Base-by-base conservation (phyloP, 1,139 yeast genomes). In the Yamadazyma trypodendri region DNA sequence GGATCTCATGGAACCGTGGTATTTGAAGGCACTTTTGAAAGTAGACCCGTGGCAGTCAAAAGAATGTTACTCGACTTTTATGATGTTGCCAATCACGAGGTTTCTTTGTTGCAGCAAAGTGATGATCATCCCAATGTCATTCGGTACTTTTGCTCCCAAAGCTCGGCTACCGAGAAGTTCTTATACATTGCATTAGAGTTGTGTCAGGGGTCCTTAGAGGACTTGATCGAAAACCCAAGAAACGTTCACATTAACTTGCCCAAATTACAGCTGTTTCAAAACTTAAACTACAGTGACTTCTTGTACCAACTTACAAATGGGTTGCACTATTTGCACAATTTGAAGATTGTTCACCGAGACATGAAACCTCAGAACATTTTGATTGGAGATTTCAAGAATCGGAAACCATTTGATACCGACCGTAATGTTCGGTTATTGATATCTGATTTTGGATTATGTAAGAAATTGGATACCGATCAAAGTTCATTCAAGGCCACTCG, bases 1-100 rank as follows among this genome's bases (percentile, higher is more conserved):
- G 99, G 99, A 1, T 88, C 97, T 1, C 96, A 92, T 54, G 98
- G 98, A 22, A 92, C 98, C 0, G 89, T 90, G 20, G 98, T 92
- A 1, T 88, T 81, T 57, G 79, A 84, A 55, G 98, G 98, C 1
- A 75, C 79, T 3, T 92, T 90, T 63, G 97, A 90, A 52, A 84
- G 81, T 50, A 73, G 98, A 36, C 96, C 95, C 2, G 98, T 94
- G 8, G 98, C 98, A 0, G 95, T 92, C 4, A 94, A 92, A 58
- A 67, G 98, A 49, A 87, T 92, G 96, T 67, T 94, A 34, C 72
- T 90, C 28, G 96, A 90, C 55, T 92, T 90, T 54, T 92, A 85
- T 60, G 97, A 92, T 54, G 80, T 92, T 42, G 98, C 98, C 3
- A 84, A 90, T n/a, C 96, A 88, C 50, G 98, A 92, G 56, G 95